phyloP scores from a whole-genome alignment of 257 asterid species.

The Solanum neorickii region DNA sequence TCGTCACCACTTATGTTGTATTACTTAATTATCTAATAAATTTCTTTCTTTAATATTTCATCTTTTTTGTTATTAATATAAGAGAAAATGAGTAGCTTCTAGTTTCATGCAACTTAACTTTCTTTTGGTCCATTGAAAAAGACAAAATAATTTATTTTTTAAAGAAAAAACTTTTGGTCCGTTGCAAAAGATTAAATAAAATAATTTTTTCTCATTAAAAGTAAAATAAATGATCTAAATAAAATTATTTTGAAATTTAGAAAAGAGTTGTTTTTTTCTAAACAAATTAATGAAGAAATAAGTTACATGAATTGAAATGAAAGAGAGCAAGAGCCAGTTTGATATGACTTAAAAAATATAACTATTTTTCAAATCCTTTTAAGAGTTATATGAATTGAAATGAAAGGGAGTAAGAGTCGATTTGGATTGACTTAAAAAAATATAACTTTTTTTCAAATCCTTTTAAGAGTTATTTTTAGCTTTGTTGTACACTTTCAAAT shows the following conservation, averaged over 20 bases:
- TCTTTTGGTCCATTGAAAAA: not conserved
- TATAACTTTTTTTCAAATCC: no score
- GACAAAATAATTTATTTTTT: not conserved
- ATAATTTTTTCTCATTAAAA: not conserved
- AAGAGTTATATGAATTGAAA: no score
- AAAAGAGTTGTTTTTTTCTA: not conserved
- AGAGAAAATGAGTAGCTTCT: not conserved
- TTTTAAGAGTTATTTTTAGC: no score
- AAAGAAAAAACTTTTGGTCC: not conserved
- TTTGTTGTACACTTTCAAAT: no score
- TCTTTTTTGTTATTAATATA: not conserved
- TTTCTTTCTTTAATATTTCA: not conserved
- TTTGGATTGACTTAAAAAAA: no score
- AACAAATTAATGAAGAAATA: not conserved
- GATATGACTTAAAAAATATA: not conserved
- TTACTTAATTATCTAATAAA: not conserved
- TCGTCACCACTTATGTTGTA: not conserved
- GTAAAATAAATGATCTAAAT: not conserved
- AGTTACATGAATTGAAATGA: not conserved
- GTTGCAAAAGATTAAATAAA: not conserved
- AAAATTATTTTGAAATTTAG: not conserved
- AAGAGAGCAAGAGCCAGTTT: rapidly evolving
- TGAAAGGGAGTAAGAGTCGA: no score
- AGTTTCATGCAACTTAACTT: not conserved
- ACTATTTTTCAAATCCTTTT: no score